Conservation (phyloP, 108 stramenopile genomes). For the Ochromonas danica region DNA sequence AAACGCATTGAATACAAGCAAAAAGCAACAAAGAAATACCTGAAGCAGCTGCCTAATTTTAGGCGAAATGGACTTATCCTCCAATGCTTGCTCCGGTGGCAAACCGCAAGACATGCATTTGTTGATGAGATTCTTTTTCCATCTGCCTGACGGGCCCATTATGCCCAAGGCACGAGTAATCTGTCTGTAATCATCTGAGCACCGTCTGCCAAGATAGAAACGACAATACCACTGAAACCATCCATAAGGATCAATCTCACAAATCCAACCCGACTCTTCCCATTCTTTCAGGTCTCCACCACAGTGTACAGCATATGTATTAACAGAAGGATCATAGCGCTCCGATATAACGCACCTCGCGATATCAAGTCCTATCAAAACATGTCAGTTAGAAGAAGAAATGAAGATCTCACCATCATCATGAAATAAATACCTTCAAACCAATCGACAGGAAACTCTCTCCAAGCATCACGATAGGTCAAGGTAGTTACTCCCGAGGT, state of each 20-base stretch:
- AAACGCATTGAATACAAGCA: no score
- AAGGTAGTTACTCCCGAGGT: conserved; percentile 52
- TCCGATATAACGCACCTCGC: conserved; percentile 62
- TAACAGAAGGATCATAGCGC: conserved; percentile 66
- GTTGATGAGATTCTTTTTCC: conserved; percentile 84
- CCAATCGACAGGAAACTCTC: conserved; percentile 74
- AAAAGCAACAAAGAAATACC: no score
- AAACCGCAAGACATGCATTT: conserved; percentile 45
- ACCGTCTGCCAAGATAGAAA: conserved; percentile 78
- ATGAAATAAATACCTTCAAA: conserved; percentile 54
- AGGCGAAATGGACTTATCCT: conserved; percentile 73
- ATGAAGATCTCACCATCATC: not conserved
- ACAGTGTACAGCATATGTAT: conserved; percentile 85
- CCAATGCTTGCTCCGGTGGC: conserved; percentile 51
- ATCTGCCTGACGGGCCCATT: conserved; percentile 82
- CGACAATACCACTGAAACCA: conserved; percentile 99
- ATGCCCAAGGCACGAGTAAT: conserved; percentile 72
- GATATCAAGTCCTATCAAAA: no score
- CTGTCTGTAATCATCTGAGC: conserved; percentile 77
- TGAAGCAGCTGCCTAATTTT: conserved; percentile 89
- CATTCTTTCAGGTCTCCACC: conserved; percentile 89
- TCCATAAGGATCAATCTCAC: conserved; percentile 84
- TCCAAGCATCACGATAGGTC: conserved; percentile 57
- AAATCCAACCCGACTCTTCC: conserved; percentile 83
- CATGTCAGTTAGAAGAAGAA: no score